Base-by-base conservation (phyloP, 768 basidiomycete genomes). In the Pleurotus cornucopiae region DNA sequence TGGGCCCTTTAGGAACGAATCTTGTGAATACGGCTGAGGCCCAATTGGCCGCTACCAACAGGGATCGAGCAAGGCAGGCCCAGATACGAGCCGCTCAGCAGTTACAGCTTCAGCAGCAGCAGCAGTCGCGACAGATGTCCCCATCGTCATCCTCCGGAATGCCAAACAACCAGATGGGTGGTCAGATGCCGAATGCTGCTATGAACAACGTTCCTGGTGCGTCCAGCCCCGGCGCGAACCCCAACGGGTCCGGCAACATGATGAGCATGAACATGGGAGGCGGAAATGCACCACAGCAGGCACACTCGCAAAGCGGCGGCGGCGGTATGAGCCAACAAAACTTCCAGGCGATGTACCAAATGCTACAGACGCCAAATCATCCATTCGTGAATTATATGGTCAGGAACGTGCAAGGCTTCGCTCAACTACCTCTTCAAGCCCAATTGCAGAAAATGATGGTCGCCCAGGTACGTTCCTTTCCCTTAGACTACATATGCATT, bases 401-500 rank as follows among this genome's bases (percentile, higher is more conserved):
- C 7, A 69, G 74, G 38, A 69, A 69, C 20, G 64, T 83, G 1
- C 86, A 84, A 5, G 75, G 75, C 9, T 89, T 89, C 60, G 69
- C 73, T 59, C 63, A 62, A 16, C 66, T 87, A 56, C 76, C 85
- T 7, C 41, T 75, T 1, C 78, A 73, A 57, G 70, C 76, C 62
- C 86, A 89, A 69, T 63, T 88, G 59, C 85, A 86, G 67, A 82
- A 76, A 63, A 71, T 89, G 67, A 66, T 79, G 37, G 57, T 68
- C 54, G 64, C 80, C 12, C 82, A 83, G 74, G 85, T 85, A 60
- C 49, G 73, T 68, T 5, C 52, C 56, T 57, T 55, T 49, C 14
- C 44, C n/a, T 9, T 7, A 34, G 30, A 34, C 11, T 9, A 46
- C 47, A 21, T 13, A 4, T 41, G 14, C 21, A 21, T 5, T 21